Conservation (phyloP, 129 eudicot genomes). For the Chrysanthemum seticuspe region DNA sequence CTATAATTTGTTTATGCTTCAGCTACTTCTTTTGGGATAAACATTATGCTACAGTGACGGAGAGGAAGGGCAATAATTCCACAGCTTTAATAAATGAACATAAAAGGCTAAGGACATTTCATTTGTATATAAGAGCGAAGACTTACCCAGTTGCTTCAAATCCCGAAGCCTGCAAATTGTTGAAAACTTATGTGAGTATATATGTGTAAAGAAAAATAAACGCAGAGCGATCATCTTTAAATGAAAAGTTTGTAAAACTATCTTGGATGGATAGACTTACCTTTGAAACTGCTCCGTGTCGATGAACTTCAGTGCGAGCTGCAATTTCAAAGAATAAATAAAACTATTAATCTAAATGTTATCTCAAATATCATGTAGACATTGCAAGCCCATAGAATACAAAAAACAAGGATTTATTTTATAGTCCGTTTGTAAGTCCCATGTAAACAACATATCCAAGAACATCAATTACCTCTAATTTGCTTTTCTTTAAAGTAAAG, state of each 20-base stretch:
- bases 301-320: slow-evolving; percentile 80
- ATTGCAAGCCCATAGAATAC: slow-evolving; percentile 14
- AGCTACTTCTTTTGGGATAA: no score
- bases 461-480: slow-evolving; percentile 11
- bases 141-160: slow-evolving; percentile 87
- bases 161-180: slow-evolving; percentile 72
- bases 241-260: slow-evolving; percentile 3
- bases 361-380: slow-evolving; percentile 15
- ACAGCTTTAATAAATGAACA: slow-evolving; percentile 6
- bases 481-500: slow-evolving; percentile 12
- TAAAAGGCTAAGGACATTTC: not conserved
- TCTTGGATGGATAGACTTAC: slow-evolving; percentile 36
- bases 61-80: not conserved
- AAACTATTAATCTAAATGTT: slow-evolving; percentile 7
- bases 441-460: slow-evolving; percentile 19
- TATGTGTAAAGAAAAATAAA: slow-evolving; percentile 9
- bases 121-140: not conserved
- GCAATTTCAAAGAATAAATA: slow-evolving; percentile 25
- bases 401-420: not conserved
- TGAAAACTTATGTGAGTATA: slow-evolving; percentile 17
- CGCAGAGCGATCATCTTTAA: not conserved
- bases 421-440: not conserved
- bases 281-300: slow-evolving; percentile 98
- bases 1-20: not conserved
- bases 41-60: slow-evolving; percentile 5